Conservation (phyloP, 495 filamentous ascomycete genomes). For the Penicillium lagena region DNA sequence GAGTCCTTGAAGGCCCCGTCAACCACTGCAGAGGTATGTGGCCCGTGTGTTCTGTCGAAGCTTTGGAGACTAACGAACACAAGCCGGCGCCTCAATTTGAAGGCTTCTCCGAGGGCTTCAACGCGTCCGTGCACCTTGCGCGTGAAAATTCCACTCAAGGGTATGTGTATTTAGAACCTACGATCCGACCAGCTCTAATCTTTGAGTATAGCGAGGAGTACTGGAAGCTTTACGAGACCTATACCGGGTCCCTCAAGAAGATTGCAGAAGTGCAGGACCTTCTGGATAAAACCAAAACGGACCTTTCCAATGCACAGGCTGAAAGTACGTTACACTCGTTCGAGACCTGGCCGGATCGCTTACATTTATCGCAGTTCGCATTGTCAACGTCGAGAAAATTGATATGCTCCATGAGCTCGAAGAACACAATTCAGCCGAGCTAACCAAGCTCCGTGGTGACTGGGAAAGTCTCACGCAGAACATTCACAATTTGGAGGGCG, state of each 20-base stretch:
- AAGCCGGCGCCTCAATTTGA: constrained; percentile 25
- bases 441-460: constrained; percentile 39
- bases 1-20: constrained; percentile 29
- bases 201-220: constrained; percentile 32
- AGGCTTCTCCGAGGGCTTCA: constrained; percentile 32
- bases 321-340: constrained; percentile 27
- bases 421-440: constrained; percentile 35
- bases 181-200: constrained; percentile 12
- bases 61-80: constrained; percentile 5
- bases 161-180: constrained; percentile 8
- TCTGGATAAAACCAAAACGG: constrained; percentile 28
- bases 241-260: constrained; percentile 32
- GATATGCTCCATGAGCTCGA: constrained; percentile 44
- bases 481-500: constrained; percentile 32
- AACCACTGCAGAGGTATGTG: constrained; percentile 14
- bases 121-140: constrained; percentile 27
- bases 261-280: constrained; percentile 35
- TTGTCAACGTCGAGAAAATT: constrained; percentile 43
- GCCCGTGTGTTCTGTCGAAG: neutral
- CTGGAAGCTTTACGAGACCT: constrained; percentile 41
- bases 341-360: constrained; percentile 10
- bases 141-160: constrained; percentile 34
- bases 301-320: constrained; percentile 30
- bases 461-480: constrained; percentile 36
- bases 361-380: constrained; percentile 27